Base-by-base conservation (phyloP, 768 basidiomycete genomes). In the Mycena galopus region DNA sequence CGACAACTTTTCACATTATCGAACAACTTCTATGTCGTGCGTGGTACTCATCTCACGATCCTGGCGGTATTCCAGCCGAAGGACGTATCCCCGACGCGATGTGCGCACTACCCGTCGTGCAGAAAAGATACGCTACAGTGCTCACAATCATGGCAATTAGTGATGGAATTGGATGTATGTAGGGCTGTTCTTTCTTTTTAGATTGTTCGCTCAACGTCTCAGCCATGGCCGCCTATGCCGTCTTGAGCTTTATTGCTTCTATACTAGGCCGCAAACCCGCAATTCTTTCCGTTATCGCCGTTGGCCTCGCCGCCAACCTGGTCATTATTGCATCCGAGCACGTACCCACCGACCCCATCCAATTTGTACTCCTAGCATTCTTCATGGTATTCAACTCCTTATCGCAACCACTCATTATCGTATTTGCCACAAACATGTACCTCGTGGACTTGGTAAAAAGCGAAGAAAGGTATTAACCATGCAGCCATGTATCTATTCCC, bases 1-100 rank as follows among this genome's bases (percentile, higher is more conserved):
- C 72, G n/a, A 69, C 72, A 12, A 73, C 72, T n/a, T 69, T 69
- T 25, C 62, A 65, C 67, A 29, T 73, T 42, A 58, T 73, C 33
- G 53, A 73, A 35, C 66, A 69, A 23, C 56, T 73, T 9, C 16
- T 69, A 35, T 73, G 72, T 59, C 67, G 63, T 10, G 10, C 65
- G 16, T 73, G 55, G 61, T 73, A 72, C 39, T 5, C 35, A 0
- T 42, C 66, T 10, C 23, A 65, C 29, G 72, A 69, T 17, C 61
- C 72, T 2, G 51, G 27, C 6, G 44, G 50, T 11, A 53, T 68
- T 4, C 72, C 72, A 2, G 11, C 55, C 23, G 33, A 35, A 9
- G 72, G 72, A 0, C 53, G 56, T 21, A 68, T 73, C 6, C 66
- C 72, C 47, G 67, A 64, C 47, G 62, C 35, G 39, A 61, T 73